Base-by-base conservation (phyloP, 148 eudicot species). In the Camellia lanceoleosa region DNA sequence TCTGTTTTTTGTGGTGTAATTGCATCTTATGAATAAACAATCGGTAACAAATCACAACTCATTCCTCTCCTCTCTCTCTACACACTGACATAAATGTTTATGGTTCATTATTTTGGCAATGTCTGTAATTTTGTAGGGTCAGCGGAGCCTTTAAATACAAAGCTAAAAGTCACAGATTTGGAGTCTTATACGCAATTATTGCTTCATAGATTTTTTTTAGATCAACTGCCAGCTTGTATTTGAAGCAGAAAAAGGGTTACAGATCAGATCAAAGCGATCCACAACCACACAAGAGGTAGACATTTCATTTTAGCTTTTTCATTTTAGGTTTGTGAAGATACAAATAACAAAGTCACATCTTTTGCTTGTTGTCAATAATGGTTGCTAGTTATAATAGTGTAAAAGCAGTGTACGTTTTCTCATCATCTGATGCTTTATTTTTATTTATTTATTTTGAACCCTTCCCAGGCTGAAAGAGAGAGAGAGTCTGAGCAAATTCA, bases 401-500 rank as follows among this genome's bases (percentile, higher is more conserved):
- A 69, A 75, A 69, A 68, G 58, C 65, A 75, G 38, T 46, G 75
- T 81, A 75, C 83, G 49, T 64, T 54, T 30, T 68, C 69, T 81
- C 49, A 75, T 68, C 74, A 68, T 74, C 83, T 73, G 68, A 80
- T 78, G 70, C 72, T 10, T 51, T 12, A 18, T 68, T 75, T 46
- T 12, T 38, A 68, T 62, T 56, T 68, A 1, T 61, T 68, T 46
- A 1, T 66, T 66, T 42, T 79, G 38, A 15, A 11, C 43, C 15
- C 49, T 61, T 63, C 77, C 61, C 76, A 65, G 30, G 71, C 58
- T n/a, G 41, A 70, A 51, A 30, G 5, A 8, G 11, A n/a, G 56
- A 47, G 78, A 71, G 75, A 20, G 81, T 54, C 83, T 82, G 84
- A 83, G 76, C 65, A 80, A 84, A 60, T 69, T 86, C 83, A 58